Evolutionary conservation across 352 stramenopile species (phyloP).

Genomic region (Pythium oligandrum): DNA sequence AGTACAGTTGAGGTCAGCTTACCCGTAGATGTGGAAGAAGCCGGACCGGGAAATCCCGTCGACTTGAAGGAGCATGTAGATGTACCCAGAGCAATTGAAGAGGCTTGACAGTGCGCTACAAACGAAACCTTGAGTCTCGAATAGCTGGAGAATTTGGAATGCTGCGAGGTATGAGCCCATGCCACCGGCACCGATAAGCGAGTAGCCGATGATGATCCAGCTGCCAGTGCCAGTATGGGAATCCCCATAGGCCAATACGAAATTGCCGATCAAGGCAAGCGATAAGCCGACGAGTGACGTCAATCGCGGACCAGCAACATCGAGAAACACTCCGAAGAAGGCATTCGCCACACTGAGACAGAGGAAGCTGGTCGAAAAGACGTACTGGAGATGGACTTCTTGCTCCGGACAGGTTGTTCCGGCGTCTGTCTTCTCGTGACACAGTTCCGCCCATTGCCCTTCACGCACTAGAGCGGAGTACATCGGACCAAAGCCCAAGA

Average conservation of each 20-base stretch:
- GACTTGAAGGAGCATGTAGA: constrained; percentile 81
- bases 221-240: constrained; percentile 36
- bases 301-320: constrained; percentile 53
- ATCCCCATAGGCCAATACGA: constrained; percentile 51
- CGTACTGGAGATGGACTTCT: constrained; percentile 69
- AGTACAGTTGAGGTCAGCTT: constrained; percentile 3
- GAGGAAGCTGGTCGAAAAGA: constrained; percentile 75
- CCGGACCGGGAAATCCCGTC: constrained; percentile 30
- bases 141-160: constrained; percentile 80
- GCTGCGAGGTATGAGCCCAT: constrained; percentile 73
- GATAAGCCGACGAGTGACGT: constrained; percentile 50
- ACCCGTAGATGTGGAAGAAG: constrained; percentile 71
- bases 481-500: constrained; percentile 72
- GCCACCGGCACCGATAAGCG: constrained; percentile 58
- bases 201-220: constrained; percentile 68
- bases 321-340: constrained; percentile 71
- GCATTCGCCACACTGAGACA: constrained; percentile 77
- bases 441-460: constrained; percentile 67
- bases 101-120: constrained; percentile 79
- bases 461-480: constrained; percentile 67
- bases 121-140: constrained; percentile 66
- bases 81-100: constrained; percentile 81
- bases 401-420: constrained; percentile 39
- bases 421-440: constrained; percentile 10
- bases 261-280: constrained; percentile 49